These are phyloP conservation scores for Blastomyces parvus DNA, from an alignment of 2,329 filamentous ascomycete genomes.

Conservation along the genomic window DNA sequence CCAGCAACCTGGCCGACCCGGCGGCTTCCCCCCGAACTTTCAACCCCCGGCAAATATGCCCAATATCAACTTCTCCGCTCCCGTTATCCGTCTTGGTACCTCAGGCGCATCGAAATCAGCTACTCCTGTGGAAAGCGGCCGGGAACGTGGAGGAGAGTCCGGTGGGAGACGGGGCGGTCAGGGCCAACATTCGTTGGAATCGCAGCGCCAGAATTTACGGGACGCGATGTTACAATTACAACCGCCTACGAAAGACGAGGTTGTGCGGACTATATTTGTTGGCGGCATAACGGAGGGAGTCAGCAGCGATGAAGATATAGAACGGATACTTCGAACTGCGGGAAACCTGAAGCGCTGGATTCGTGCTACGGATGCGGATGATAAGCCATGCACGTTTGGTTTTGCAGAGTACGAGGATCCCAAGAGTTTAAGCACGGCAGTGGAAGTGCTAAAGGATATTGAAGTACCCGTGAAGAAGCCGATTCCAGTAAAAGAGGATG, in stretches of 20 bases:
- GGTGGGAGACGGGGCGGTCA: conserved; percentile 46
- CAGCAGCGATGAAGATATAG: conserved; percentile 66
- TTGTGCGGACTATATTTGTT: conserved; percentile 82
- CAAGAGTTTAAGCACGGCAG: conserved; percentile 74
- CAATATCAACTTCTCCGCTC: conserved; percentile 96
- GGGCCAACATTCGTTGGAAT: conserved; percentile 54
- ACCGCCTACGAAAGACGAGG: conserved; percentile 81
- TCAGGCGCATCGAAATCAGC: conserved; percentile 54
- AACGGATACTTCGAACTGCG: conserved; percentile 66
- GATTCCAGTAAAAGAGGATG: conserved; percentile 34
- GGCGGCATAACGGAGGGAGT: conserved; percentile 72
- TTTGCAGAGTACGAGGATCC: conserved; percentile 93
- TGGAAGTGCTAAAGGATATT: conserved; percentile 74
- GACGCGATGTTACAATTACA: conserved; percentile 63
- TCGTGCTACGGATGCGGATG: conserved; percentile 63
- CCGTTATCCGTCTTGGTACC: conserved; percentile 87
- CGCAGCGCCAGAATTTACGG: conserved; percentile 55
- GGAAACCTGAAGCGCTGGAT: conserved; percentile 81
- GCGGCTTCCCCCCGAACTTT: conserved; percentile 70
- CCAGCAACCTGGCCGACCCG: conserved; percentile 69
- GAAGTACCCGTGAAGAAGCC: conserved; percentile 74
- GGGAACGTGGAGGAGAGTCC: conserved; percentile 37
- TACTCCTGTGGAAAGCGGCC: conserved; percentile 32
- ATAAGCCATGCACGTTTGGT: conserved; percentile 78
- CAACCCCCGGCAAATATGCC: conserved; percentile 85